Conservation (phyloP, 1,284 basidiomycete species). For the Butyriboletus appendiculatus region DNA sequence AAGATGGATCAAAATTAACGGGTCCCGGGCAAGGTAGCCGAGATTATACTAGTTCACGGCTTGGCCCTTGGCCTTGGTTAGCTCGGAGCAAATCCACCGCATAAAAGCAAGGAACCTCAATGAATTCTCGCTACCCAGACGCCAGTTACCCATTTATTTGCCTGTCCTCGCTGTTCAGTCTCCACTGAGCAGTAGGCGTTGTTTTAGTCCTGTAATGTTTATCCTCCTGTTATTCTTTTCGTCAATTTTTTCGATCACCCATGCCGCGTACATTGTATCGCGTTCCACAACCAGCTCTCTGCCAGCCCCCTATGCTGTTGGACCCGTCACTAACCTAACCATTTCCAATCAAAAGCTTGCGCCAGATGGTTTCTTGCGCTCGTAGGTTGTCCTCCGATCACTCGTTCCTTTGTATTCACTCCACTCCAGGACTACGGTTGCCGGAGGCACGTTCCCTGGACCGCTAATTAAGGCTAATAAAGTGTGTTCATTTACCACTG, state of each 20-base stretch:
- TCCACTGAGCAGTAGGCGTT: background rate
- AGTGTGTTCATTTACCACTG: slow-evolving; percentile 10
- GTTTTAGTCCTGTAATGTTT: slow-evolving; percentile 14
- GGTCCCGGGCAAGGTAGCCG: background rate
- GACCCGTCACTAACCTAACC: slow-evolving; percentile 33
- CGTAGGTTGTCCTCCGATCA: slow-evolving; percentile 24
- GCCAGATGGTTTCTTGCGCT: slow-evolving; percentile 44
- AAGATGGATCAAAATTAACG: too few species aligned
- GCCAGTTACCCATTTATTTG: background rate
- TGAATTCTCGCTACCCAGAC: background rate
- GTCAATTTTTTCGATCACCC: slow-evolving; percentile 4
- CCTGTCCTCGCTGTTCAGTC: background rate
- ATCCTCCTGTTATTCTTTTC: slow-evolving; percentile 1
- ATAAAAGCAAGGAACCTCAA: slow-evolving; percentile 7
- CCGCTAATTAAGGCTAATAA: slow-evolving; percentile 37
- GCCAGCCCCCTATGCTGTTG: slow-evolving; percentile 16
- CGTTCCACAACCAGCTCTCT: slow-evolving; percentile 8
- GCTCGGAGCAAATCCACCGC: background rate
- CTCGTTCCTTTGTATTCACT: background rate
- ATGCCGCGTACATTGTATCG: slow-evolving; percentile 23
- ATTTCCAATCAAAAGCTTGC: slow-evolving; percentile 39
- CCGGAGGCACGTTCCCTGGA: slow-evolving; percentile 39
- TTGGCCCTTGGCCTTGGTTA: too few species aligned
- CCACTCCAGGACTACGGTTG: slow-evolving; percentile 20
- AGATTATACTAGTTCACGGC: background rate